phyloP scores from a whole-genome alignment of 768 basidiomycete species.

The Kwoniella heveanensis region DNA sequence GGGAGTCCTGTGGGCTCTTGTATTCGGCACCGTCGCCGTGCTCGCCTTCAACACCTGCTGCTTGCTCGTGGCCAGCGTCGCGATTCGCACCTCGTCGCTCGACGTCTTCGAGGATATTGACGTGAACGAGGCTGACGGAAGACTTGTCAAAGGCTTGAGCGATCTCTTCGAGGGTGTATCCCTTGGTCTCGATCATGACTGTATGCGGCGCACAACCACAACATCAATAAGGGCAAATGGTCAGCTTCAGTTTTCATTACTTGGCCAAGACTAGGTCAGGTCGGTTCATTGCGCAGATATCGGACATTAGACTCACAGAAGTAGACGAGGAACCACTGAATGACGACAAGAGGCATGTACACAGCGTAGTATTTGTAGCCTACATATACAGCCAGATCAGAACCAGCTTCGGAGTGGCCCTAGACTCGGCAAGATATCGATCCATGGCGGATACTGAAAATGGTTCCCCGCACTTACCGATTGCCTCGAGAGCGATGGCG shows the following conservation, averaged over 20 bases:
- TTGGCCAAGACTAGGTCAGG: not conserved
- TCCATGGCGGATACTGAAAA: not conserved
- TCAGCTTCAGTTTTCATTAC: not conserved
- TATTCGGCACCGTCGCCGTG: not conserved
- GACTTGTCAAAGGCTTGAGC: conserved; percentile 43
- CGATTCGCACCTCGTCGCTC: conserved; percentile 1
- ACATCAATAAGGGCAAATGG: no score
- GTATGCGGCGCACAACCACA: not conserved
- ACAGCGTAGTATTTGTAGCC: conserved; percentile 56
- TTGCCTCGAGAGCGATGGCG: conserved; percentile 57
- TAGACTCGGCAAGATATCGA: not conserved
- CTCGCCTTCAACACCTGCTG: no score
- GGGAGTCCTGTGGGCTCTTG: not conserved
- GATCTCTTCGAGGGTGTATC: conserved; percentile 52
- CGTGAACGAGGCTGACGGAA: not conserved
- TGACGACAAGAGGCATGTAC: conserved; percentile 56
- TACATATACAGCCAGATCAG: not conserved
- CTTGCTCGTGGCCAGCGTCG: no score
- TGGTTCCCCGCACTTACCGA: conserved; percentile 25
- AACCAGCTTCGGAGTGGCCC: not conserved
- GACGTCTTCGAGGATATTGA: not conserved
- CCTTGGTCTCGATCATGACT: conserved; percentile 44
- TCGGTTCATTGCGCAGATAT: not conserved
- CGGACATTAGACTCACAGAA: conserved; percentile 39
- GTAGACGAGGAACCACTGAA: conserved; percentile 53